Conservation (phyloP, 148 eudicot species). For the Rhododendron henanense region DNA sequence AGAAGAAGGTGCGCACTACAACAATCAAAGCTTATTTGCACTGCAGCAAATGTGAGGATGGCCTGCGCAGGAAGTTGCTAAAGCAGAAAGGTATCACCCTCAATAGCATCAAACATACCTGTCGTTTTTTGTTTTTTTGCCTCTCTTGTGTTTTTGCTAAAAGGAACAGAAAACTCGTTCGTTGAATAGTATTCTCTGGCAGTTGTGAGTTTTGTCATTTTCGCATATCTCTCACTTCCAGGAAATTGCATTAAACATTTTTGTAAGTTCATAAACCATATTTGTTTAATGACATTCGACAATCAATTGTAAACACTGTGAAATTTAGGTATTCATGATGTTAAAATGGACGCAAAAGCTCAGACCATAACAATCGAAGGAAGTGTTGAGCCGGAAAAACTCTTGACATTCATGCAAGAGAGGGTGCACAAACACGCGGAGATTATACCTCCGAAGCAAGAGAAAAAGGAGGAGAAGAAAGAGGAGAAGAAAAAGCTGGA, state of each 20-base stretch:
- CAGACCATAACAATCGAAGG: constrained; percentile 66
- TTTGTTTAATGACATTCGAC: not conserved
- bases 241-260: not conserved
- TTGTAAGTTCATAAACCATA: not conserved
- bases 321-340: constrained; percentile 61
- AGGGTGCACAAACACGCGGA: constrained; percentile 19
- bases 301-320: not conserved
- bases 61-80: constrained; percentile 41
- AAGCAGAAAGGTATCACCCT: constrained; percentile 44
- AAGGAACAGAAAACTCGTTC: not conserved
- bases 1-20: constrained; percentile 17
- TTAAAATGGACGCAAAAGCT: constrained; percentile 66
- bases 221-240: not conserved
- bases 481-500: constrained; percentile 18
- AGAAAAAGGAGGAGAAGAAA: constrained; percentile 15
- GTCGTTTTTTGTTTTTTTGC: not conserved
- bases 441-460: constrained; percentile 24
- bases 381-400: constrained; percentile 27
- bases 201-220: not conserved
- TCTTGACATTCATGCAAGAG: constrained; percentile 15
- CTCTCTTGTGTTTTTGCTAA: not conserved
- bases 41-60: constrained; percentile 52
- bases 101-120: not conserved
- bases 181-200: not conserved
- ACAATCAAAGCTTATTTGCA: constrained; percentile 47